Conservation (phyloP, 805 yeast species). For the Yarrowia porcina region DNA sequence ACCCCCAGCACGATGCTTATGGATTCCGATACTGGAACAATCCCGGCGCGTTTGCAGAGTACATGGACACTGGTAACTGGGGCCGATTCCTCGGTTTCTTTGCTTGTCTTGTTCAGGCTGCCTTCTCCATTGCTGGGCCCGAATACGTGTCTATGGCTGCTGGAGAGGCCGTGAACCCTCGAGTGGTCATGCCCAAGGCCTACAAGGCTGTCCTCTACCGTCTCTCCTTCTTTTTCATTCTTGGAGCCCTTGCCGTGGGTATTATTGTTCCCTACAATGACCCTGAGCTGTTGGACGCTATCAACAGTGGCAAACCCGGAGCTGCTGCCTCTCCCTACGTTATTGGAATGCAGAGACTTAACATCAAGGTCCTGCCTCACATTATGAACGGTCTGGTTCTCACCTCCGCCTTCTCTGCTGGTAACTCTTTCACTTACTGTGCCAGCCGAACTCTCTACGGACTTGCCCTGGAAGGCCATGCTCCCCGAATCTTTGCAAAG, state of each 20-base stretch:
- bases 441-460: constrained; percentile 69
- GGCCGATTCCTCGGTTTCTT: constrained; percentile 74
- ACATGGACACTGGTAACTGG: constrained; percentile 50
- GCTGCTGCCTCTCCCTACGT: constrained; percentile 81
- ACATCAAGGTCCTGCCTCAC: constrained; percentile 65
- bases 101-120: constrained; percentile 64
- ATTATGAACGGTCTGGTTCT: constrained; percentile 75
- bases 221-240: constrained; percentile 61
- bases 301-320: constrained; percentile 62
- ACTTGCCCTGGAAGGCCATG: constrained; percentile 66
- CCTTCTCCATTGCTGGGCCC: constrained; percentile 82
- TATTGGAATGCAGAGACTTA: constrained; percentile 65
- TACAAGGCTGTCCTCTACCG: constrained; percentile 71
- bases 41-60: constrained; percentile 58
- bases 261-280: constrained; percentile 71
- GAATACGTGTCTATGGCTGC: constrained; percentile 84
- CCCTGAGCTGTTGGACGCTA: constrained; percentile 54
- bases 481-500: constrained; percentile 61
- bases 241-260: constrained; percentile 77
- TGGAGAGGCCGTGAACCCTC: constrained; percentile 72
- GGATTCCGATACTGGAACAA: constrained; percentile 57
- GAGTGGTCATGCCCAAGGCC: constrained; percentile 71
- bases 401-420: constrained; percentile 76
- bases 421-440: constrained; percentile 74
- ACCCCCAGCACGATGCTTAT: constrained; percentile 62